phyloP scores from a whole-genome alignment of 179 eudicot genomes.

The Beta corolliflora region DNA sequence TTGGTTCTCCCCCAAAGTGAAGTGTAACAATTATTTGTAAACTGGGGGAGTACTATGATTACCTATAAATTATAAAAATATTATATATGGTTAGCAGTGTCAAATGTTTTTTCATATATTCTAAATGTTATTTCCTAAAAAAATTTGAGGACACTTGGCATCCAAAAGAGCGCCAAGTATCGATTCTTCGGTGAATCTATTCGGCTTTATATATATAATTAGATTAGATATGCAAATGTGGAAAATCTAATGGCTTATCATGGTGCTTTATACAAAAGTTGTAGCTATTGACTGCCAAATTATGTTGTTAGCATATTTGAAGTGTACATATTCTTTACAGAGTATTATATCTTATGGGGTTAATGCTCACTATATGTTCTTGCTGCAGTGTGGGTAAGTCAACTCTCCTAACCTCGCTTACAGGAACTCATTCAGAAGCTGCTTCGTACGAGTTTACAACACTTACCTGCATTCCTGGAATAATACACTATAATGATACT shows the following conservation, averaged over 20 bases:
- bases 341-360: neutral
- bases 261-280: neutral
- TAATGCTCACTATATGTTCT: conserved; percentile 16
- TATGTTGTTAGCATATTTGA: neutral
- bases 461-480: conserved; percentile 97
- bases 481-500: conserved; percentile 93
- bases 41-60: too few species aligned
- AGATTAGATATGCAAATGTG: conserved; percentile 14
- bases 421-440: conserved; percentile 98
- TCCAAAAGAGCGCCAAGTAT: too few species aligned
- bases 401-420: conserved; percentile 86
- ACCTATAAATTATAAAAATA: too few species aligned
- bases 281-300: conserved; percentile 1
- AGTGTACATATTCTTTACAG: too few species aligned
- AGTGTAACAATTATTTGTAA: too few species aligned
- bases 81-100: too few species aligned
- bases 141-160: too few species aligned
- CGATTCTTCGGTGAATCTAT: too few species aligned
- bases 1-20: too few species aligned
- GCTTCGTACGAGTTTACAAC: conserved; percentile 99
- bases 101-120: too few species aligned
- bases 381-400: conserved; percentile 96
- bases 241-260: neutral
- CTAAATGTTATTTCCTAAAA: too few species aligned
- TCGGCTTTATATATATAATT: too few species aligned